phyloP scores from a whole-genome alignment of 495 filamentous ascomycete genomes.

The Penicillium lividum region DNA sequence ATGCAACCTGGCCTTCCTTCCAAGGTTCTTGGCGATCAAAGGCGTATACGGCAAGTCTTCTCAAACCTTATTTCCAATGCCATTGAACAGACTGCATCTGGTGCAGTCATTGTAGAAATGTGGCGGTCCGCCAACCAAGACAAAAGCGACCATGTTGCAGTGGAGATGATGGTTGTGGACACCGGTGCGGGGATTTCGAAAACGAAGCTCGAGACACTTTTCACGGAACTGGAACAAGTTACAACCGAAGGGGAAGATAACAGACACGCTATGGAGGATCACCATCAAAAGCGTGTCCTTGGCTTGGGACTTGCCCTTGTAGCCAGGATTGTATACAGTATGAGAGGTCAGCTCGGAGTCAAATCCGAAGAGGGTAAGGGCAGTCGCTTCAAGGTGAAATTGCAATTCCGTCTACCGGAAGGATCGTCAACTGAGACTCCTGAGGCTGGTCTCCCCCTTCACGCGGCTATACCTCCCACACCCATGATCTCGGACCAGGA shows the following conservation, averaged over 20 bases:
- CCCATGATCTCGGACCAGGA: conserved; percentile 31
- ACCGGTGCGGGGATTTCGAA: conserved; percentile 79
- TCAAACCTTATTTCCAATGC: conserved; percentile 85
- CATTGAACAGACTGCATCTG: conserved; percentile 74
- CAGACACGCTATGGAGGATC: background rate
- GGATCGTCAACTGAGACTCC: conserved; percentile 10
- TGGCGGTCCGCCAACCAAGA: conserved; percentile 47
- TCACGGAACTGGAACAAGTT: conserved; percentile 86
- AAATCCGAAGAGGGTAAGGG: conserved; percentile 87
- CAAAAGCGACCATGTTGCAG: conserved; percentile 47
- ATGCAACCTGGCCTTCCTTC: conserved; percentile 69
- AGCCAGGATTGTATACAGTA: conserved; percentile 80
- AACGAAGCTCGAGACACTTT: conserved; percentile 71
- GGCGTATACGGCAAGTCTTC: conserved; percentile 76
- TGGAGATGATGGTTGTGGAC: conserved; percentile 78
- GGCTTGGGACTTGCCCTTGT: conserved; percentile 87
- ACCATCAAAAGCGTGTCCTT: conserved; percentile 51
- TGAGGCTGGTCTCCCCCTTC: conserved; percentile 1
- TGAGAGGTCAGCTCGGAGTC: conserved; percentile 85
- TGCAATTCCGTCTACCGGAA: conserved; percentile 40
- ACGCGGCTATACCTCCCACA: conserved; percentile 14
- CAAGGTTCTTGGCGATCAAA: conserved; percentile 74
- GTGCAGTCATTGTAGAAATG: conserved; percentile 70
- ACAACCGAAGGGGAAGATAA: conserved; percentile 44
- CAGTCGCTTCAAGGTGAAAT: conserved; percentile 65